phyloP scores from a whole-genome alignment of 2,329 filamentous ascomycete genomes.

The Nemania diffusa region DNA sequence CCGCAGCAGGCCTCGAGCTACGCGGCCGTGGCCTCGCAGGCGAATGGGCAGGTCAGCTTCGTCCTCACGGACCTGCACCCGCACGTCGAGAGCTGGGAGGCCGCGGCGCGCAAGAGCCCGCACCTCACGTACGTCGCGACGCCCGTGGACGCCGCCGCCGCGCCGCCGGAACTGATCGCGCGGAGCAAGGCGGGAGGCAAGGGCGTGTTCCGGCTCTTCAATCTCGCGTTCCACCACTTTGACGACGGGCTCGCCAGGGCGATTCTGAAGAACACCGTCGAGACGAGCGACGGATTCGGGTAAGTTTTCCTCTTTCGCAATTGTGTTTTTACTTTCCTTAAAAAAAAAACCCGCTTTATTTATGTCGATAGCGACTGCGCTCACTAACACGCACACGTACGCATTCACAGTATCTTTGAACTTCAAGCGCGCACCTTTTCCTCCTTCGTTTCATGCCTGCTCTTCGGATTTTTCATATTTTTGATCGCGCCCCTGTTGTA shows the following conservation, averaged over 20 bases:
- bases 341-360: background rate
- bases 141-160: constrained; percentile 72
- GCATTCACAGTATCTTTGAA: constrained; percentile 68
- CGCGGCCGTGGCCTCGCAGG: constrained; percentile 21
- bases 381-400: background rate
- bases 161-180: constrained; percentile 61
- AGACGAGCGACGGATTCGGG: constrained; percentile 73
- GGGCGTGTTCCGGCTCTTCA: constrained; percentile 75
- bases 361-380: no score
- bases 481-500: constrained; percentile 64
- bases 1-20: constrained; percentile 41
- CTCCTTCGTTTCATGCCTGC: constrained; percentile 63
- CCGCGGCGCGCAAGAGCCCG: constrained; percentile 61
- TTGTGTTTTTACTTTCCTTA: no score
- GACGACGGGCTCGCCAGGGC: constrained; percentile 68
- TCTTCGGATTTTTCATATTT: constrained; percentile 64
- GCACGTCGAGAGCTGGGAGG: constrained; percentile 69
- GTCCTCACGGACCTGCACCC: constrained; percentile 74
- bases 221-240: constrained; percentile 82
- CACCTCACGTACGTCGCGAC: constrained; percentile 69
- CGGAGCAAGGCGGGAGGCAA: constrained; percentile 50
- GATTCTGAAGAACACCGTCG: constrained; percentile 72
- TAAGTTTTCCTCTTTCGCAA: constrained; percentile 42
- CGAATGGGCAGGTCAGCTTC: constrained; percentile 59
- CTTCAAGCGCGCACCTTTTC: constrained; percentile 72